Percentiles rank a stretch among this genome's conserved stretches.
Conservation (phyloP, 2,329 filamentous ascomycete genomes). For the Alternaria incomplexa region DNA sequence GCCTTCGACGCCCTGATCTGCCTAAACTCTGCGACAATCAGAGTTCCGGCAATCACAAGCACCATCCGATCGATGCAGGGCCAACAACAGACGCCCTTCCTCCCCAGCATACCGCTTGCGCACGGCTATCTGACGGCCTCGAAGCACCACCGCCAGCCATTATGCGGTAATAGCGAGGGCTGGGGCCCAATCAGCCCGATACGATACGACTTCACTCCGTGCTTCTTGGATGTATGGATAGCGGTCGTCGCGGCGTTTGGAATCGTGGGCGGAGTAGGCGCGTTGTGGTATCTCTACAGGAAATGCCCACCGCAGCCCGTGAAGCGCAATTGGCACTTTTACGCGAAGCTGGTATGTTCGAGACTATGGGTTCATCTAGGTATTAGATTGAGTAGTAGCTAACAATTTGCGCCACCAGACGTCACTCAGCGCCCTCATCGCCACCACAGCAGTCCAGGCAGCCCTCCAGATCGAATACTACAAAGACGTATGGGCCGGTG, state of each 20-base stretch:
- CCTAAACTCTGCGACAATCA: constrained; percentile 25
- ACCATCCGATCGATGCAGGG: constrained; percentile 44
- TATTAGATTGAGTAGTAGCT: constrained; percentile 1
- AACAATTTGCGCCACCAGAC: constrained; percentile 48
- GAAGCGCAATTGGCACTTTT: constrained; percentile 90
- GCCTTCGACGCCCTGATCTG: constrained; percentile 18
- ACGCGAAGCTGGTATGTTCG: constrained; percentile 76
- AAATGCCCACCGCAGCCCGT: constrained; percentile 71
- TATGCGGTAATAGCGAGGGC: constrained; percentile 89
- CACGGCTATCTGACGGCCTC: constrained; percentile 62
- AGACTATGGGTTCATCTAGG: neutral
- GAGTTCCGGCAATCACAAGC: constrained; percentile 29
- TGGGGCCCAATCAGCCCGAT: constrained; percentile 91
- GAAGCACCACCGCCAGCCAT: constrained; percentile 63
- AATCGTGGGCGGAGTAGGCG: constrained; percentile 75
- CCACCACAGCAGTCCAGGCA: constrained; percentile 73
- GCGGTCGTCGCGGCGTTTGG: constrained; percentile 79
- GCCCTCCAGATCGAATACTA: constrained; percentile 76
- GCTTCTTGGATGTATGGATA: constrained; percentile 93
- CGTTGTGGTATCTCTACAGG: constrained; percentile 79
- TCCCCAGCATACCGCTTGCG: constrained; percentile 32
- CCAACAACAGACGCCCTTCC: constrained; percentile 46
- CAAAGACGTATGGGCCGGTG: constrained; percentile 72
- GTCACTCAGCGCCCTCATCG: constrained; percentile 71
- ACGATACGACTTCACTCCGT: constrained; percentile 94